phyloP scores from a whole-genome alignment of 805 yeast species.

The Metschnikowia drakensbergensis region DNA sequence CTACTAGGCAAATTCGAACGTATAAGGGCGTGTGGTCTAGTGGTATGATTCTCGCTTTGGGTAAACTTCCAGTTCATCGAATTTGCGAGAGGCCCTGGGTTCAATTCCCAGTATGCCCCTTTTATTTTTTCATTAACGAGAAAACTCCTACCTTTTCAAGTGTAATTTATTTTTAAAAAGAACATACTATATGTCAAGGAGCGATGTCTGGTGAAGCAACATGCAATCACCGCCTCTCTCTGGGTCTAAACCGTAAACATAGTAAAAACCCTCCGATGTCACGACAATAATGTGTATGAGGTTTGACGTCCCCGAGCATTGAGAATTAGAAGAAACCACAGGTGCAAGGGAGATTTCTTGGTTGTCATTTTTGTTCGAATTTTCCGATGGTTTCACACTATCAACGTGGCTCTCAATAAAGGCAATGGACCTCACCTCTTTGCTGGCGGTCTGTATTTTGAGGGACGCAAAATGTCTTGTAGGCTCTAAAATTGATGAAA shows the following conservation, averaged over 20 bases:
- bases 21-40: conserved; percentile 21
- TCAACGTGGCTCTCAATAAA: conserved; percentile 41
- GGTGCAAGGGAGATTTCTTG: conserved; percentile 5
- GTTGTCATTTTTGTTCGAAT: conserved; percentile 10
- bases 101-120: conserved; percentile 20
- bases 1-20: no score
- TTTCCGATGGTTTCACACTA: conserved; percentile 28
- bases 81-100: conserved; percentile 19
- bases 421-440: conserved; percentile 41
- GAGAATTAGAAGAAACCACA: conserved; percentile 5
- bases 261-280: conserved; percentile 76
- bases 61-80: not conserved
- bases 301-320: conserved; percentile 20
- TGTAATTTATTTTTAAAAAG: no score
- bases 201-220: conserved; percentile 64
- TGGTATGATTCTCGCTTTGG: conserved; percentile 24
- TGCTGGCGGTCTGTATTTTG: conserved; percentile 49
- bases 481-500: conserved; percentile 82
- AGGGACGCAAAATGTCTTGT: conserved; percentile 88
- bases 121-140: not conserved
- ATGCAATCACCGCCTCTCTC: conserved; percentile 93
- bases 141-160: no score
- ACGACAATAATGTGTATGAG: conserved; percentile 60
- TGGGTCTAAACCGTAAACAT: conserved; percentile 76
- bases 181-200: conserved; percentile 28